Base-by-base conservation (phyloP, 2,329 filamentous ascomycete genomes). In the Mollisia scopiformis region DNA sequence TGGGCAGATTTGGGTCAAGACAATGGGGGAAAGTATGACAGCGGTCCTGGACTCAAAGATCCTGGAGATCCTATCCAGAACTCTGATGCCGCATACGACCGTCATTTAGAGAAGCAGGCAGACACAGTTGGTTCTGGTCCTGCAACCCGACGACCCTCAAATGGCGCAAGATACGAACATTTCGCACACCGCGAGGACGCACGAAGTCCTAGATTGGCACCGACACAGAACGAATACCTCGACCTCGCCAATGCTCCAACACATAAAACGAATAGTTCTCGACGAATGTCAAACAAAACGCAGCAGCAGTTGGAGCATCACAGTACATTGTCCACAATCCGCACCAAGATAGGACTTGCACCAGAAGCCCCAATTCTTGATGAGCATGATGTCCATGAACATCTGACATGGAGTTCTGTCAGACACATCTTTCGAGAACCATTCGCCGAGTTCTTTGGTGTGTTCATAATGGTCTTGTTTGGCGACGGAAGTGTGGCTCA, bases 401-500 rank as follows among this genome's bases (percentile, higher is more conserved):
- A 76, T 27, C 68, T 81, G 4, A 67, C 73, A 27, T 90, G 87
- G 88, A 81, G 77, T 51, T 78, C 77, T 39, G 73, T 86, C 28
- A 79, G 87, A 46, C 74, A 78, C 21, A 67, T 74, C 28, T 76
- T 83, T 37, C 80, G 82, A 61, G 86, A 89, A 63, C 82, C 82
- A 1, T 85, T 90, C 65, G 84, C 85, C 1, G 87, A 91, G 66
- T 90, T 90, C 75, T 82, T 88, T 53, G 88, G 87, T 7, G 88
- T 85, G 13, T 87, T 91, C 77, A 81, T 88, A 57, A 74, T 91
- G 63, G 78, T 91, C 61, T 75, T 91, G 41, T 91, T 91, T 68
- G 88, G 88, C 3, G 84, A 91, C 62, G 88, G 87, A n/a, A 85
- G 85, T 57, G 86, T 91, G 21, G 88, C 88, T 2, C 89, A 91